Conservation (phyloP, 179 eudicot genomes). For the Silene vulgaris region DNA sequence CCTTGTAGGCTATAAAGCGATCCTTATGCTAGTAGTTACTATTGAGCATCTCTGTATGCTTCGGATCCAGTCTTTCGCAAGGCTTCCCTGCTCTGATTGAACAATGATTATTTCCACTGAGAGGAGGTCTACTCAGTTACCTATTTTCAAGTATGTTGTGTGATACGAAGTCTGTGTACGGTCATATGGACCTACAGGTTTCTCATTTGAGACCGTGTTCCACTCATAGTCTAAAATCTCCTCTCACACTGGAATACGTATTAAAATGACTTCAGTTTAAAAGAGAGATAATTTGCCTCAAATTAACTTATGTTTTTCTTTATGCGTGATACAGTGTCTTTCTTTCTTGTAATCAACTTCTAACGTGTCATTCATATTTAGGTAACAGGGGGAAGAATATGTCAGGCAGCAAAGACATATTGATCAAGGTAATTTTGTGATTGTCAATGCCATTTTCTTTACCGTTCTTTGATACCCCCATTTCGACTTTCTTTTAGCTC, state of each 20-base stretch:
- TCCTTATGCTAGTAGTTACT: slow-evolving; percentile 6
- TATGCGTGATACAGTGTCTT: not conserved
- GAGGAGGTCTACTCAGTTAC: not conserved
- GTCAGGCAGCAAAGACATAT: slow-evolving; percentile 27
- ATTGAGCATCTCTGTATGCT: not conserved
- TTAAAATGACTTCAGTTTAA: not conserved
- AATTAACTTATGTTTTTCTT: not conserved
- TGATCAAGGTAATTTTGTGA: slow-evolving; percentile 55
- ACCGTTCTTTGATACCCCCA: not conserved
- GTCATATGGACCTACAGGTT: not conserved
- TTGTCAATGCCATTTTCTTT: not conserved
- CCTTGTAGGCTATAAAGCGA: not conserved
- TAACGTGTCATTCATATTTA: slow-evolving; percentile 36
- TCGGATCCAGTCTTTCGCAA: not conserved
- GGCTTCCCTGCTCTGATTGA: not conserved
- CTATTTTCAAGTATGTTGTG: not conserved
- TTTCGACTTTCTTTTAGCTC: not conserved
- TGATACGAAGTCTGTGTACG: not conserved
- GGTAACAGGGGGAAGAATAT: slow-evolving; percentile 41
- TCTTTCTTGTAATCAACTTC: slow-evolving; percentile 9
- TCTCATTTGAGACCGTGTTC: not conserved
- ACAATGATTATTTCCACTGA: not conserved
- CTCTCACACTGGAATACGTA: not conserved
- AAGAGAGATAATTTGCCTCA: not conserved
- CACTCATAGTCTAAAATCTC: not conserved